Evolutionary conservation across 495 filamentous ascomycete genomes (phyloP).

Genomic region (Aspergillus leporis): DNA sequence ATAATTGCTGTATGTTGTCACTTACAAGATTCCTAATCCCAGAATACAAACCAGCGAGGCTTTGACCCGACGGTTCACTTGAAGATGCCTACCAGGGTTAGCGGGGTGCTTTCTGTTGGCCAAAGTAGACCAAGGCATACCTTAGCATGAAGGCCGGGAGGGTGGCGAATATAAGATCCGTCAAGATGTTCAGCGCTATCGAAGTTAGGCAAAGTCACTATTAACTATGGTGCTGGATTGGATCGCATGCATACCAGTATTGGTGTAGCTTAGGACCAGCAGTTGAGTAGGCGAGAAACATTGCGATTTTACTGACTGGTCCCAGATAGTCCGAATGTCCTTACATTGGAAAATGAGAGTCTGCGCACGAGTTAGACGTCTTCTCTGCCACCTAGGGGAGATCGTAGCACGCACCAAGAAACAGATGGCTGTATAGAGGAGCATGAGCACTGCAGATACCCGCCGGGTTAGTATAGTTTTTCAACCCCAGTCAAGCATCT

Average conservation of each 20-base stretch:
- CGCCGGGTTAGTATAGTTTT: slow-evolving; percentile 4
- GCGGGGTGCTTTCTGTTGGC: background rate
- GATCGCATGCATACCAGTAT: slow-evolving; percentile 23
- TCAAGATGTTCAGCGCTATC: slow-evolving; percentile 41
- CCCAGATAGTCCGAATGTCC: slow-evolving; percentile 34
- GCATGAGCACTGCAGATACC: slow-evolving; percentile 33
- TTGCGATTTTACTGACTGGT: slow-evolving; percentile 28
- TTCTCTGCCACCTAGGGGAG: background rate
- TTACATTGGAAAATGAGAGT: slow-evolving; percentile 28
- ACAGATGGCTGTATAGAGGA: slow-evolving; percentile 38
- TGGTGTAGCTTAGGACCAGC: slow-evolving; percentile 35
- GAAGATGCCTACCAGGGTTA: slow-evolving; percentile 34
- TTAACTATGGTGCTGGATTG: background rate
- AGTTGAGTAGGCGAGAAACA: slow-evolving; percentile 37
- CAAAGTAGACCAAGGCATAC: slow-evolving; percentile 7
- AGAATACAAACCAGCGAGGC: slow-evolving; percentile 42
- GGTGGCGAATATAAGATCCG: slow-evolving; percentile 44
- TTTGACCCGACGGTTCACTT: slow-evolving; percentile 43
- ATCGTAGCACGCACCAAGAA: slow-evolving; percentile 20
- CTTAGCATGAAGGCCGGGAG: slow-evolving; percentile 43
- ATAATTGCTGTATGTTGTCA: background rate
- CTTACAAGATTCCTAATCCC: slow-evolving; percentile 46
- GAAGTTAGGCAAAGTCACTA: slow-evolving; percentile 14
- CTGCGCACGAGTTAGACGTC: slow-evolving; percentile 4
- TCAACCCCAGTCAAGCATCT: background rate